Base-by-base conservation (phyloP, 192 early-diverging fungal genomes). In the Entomortierella parvispora region DNA sequence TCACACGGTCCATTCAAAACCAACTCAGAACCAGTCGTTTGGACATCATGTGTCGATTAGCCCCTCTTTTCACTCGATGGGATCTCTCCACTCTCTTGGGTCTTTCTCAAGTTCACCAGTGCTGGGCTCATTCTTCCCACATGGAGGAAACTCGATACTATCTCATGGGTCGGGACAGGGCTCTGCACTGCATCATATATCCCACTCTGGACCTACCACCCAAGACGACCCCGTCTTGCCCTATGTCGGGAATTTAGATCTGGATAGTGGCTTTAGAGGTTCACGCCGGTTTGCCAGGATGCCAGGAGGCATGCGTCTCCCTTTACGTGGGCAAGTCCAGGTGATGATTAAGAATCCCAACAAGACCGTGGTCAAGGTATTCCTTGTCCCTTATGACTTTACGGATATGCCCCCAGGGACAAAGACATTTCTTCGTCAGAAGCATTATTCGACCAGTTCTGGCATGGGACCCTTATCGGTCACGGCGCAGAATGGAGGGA, bases 341-440 rank as follows among this genome's bases (percentile, higher is more conserved):
- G 87, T 95, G 49, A 84, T 93, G 46, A 93, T 95, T 67, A 92
- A 93, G 67, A 95, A 95, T 61, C 88, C 88, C 0, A 85, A 86
- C 68, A 85, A 86, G 44, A 93, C 93, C 0, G 91, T 88, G 0
- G 88, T 94, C 55, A 94, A 95, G 65, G 69, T 94, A 0, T 95
- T 93, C 52, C 65, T 94, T 22, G 65, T 95, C 0, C 93, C 91
- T 2, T 95, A 94, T 79, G 91, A 95, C 72, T 85, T 94, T 49
- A 76, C 72, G 18, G 90, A 91, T 49, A 90, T 95, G 91, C 92
- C 92, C 2, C 55, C 85, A 4, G 65, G 76, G 26, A 82, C 83
- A n/a, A 93, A 92, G 59, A 95, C 93, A 6, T 92, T 95, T 68
- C 63, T 95, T 14, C 84, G 93, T 23, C 92, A 94, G 80, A 95